Percentiles rank a stretch among this genome's conserved stretches.
Conservation (phyloP, 2,329 filamentous ascomycete species). For the Clarireedia paspali region DNA sequence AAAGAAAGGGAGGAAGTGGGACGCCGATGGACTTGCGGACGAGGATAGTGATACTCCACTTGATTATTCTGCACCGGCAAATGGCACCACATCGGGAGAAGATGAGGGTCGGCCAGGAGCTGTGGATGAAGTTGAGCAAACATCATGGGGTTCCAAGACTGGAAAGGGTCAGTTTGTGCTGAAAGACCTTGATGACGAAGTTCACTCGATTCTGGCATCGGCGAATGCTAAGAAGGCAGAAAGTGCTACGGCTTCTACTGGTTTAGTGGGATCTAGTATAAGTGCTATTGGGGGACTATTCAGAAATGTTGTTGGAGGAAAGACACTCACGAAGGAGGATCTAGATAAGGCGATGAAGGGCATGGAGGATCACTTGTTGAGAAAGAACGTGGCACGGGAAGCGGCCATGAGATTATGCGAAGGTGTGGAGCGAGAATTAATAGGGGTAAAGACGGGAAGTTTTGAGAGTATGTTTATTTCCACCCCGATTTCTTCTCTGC, state of each 20-base stretch:
- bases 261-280: constrained; percentile 71
- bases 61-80: constrained; percentile 74
- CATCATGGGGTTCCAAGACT: constrained; percentile 78
- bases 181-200: constrained; percentile 88
- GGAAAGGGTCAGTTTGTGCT: constrained; percentile 88
- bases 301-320: constrained; percentile 90
- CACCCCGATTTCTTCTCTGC: background rate
- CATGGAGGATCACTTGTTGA: constrained; percentile 90
- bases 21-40: constrained; percentile 77
- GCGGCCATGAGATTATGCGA: constrained; percentile 86
- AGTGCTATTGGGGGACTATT: constrained; percentile 83
- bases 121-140: constrained; percentile 67
- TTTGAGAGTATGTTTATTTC: constrained; percentile 59
- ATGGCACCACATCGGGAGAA: constrained; percentile 45
- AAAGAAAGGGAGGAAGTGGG: constrained; percentile 91
- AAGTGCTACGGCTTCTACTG: constrained; percentile 38
- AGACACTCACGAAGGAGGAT: constrained; percentile 81
- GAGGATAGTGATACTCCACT: constrained; percentile 70
- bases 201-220: constrained; percentile 77
- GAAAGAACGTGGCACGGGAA: constrained; percentile 94
- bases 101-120: constrained; percentile 46
- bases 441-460: constrained; percentile 83
- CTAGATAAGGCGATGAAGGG: constrained; percentile 87
- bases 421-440: constrained; percentile 80
- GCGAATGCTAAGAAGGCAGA: constrained; percentile 59